Conservation (phyloP, 805 yeast species). For the Hanseniaspora occidentalis region DNA sequence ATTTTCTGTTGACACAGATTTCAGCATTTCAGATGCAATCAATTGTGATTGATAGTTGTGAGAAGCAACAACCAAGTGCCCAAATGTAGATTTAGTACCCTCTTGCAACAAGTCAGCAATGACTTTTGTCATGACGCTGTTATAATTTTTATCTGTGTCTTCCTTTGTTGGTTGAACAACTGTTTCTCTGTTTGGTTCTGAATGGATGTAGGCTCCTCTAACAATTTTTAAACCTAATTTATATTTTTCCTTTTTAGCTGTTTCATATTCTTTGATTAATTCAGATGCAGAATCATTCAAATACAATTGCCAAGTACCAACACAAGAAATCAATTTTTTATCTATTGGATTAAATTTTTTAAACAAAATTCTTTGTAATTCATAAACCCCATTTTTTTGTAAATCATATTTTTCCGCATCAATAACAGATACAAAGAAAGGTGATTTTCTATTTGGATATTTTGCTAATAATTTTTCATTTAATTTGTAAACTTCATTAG, state of each 20-base stretch:
- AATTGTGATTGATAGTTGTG: conserved; percentile 75
- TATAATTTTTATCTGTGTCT: conserved; percentile 70
- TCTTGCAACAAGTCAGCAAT: conserved; percentile 42
- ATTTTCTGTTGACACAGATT: conserved; percentile 5
- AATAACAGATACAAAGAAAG: conserved; percentile 64
- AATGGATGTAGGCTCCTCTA: conserved; percentile 90
- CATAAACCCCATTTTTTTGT: conserved; percentile 78
- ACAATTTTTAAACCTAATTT: conserved; percentile 80
- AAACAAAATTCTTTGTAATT: conserved; percentile 73
- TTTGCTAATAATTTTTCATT: conserved; percentile 35
- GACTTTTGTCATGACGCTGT: conserved; percentile 52
- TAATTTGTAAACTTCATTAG: conserved; percentile 40
- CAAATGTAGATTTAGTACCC: conserved; percentile 38
- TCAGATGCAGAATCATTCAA: conserved; percentile 56
- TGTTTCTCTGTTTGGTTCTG: conserved; percentile 56
- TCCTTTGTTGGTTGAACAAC: conserved; percentile 67
- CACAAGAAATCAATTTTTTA: conserved; percentile 47
- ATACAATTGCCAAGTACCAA: conserved; percentile 91
- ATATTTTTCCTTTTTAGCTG: conserved; percentile 49
- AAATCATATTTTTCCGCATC: conserved; percentile 88
- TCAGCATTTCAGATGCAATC: conserved; percentile 49
- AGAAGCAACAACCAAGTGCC: conserved; percentile 81
- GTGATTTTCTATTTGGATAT: conserved; percentile 56
- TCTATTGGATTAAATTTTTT: conserved; percentile 51
- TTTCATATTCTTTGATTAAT: conserved; percentile 46